Evolutionary conservation across 1,284 basidiomycete species (phyloP), one percentile per base, ranked within the genome.

Genomic region (Cronartium ribicola): DNA sequence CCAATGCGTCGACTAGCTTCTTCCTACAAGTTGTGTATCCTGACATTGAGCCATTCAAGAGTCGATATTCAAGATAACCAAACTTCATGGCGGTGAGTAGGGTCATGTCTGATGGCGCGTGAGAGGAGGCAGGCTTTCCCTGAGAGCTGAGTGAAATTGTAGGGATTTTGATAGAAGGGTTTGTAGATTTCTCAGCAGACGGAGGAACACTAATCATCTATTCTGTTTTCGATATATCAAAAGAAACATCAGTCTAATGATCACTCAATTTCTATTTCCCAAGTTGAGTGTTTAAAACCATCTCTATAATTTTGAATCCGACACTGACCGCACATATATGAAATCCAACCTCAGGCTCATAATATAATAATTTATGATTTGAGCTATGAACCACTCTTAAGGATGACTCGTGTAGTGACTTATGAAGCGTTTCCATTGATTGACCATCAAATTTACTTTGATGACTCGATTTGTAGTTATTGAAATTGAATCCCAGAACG

Each of bases 271-370:
- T 57, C n/a, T 4, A 57, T 57, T 4, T 51, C 17, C 5, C 48
- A 5, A 51, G 4, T 51, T 51, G 48, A 5, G 11, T 5, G 5
- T 51, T 6, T 2, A 5, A 20, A 22, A 57, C n/a, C 8, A 20
- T 6, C 29, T 57, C n/a, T 29, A 29, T 29, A 29, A 1, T 29
- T 29, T 29, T 29, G 29, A 29, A 29, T 29, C 29, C 29, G 22
- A 29, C 40, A 64, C 70, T 22, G 37, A 73, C 70, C 63, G 70
- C 70, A 66, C 63, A 65, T 51, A 73, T n/a, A 40, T 73, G 64
- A 48, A 73, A 65, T 13, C 37, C 37, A 44, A 64, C 51, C 22
- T 73, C 63, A 37, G 70, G 70, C 22, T 73, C 61, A 17, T 43
- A 40, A 63, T 65, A 66, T 8, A 73, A 43, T 3, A 73, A 59